Percentiles rank a stretch among this genome's conserved stretches.
These are phyloP conservation scores for Triticum timopheevii DNA, from an alignment of 176 grass and related monocot species.

Conservation along the genomic window DNA sequence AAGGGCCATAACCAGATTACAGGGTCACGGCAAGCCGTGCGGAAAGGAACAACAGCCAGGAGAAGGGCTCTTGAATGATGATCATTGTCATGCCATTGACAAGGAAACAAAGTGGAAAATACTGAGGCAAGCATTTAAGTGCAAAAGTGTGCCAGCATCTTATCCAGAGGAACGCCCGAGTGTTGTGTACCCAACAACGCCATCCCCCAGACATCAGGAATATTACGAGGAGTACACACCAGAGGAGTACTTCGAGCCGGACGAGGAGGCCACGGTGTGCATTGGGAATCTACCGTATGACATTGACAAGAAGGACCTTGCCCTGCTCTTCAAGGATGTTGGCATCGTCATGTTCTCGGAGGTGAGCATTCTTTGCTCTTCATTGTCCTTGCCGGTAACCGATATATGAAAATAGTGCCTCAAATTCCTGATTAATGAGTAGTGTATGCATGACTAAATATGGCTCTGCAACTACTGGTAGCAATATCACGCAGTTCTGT, in stretches of 20 bases:
- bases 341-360: not conserved
- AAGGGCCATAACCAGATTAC: no score
- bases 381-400: not conserved
- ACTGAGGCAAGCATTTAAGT: constrained; percentile 53
- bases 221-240: not conserved
- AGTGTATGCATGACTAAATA: not conserved
- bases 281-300: not conserved
- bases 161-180: constrained; percentile 17
- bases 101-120: constrained; percentile 62
- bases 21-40: no score
- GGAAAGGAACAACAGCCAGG: no score
- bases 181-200: constrained; percentile 7
- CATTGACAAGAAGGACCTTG: not conserved
- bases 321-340: not conserved
- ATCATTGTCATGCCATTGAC: constrained; percentile 87
- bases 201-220: not conserved
- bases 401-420: not conserved
- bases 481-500: not conserved
- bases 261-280: not conserved
- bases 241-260: not conserved
- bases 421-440: not conserved
- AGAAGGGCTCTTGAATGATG: constrained; percentile 6
- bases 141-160: constrained; percentile 31
- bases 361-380: not conserved
- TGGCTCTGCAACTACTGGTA: not conserved